phyloP scores from a whole-genome alignment of 805 yeast genomes.

The Alloascoidea africana region DNA sequence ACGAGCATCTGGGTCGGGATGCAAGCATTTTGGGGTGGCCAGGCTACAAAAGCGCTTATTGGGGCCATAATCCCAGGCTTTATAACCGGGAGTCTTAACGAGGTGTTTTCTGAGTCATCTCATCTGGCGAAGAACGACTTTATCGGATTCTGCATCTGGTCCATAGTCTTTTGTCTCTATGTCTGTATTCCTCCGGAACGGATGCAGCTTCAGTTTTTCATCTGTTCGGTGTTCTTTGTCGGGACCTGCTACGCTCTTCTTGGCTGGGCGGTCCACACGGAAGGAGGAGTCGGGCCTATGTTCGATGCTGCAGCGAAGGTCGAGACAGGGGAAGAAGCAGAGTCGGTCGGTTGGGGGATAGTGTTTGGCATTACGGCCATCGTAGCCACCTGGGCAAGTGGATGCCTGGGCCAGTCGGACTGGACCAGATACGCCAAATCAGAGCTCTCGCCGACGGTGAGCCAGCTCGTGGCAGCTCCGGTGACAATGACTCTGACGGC shows the following conservation, averaged over 20 bases:
- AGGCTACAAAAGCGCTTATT: constrained; percentile 18
- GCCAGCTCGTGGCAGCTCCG: constrained; percentile 15
- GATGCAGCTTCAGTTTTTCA: constrained; percentile 13
- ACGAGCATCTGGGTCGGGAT: constrained; percentile 26
- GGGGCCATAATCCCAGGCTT: constrained; percentile 10
- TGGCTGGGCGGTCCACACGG: constrained; percentile 15
- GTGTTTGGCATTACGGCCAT: constrained; percentile 14
- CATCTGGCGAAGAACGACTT: constrained; percentile 23
- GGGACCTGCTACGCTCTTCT: constrained; percentile 18
- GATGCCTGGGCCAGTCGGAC: constrained; percentile 19
- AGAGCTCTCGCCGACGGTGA: constrained; percentile 12
- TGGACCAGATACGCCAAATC: constrained; percentile 18
- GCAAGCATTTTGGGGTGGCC: constrained; percentile 21
- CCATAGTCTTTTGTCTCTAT: constrained; percentile 12
- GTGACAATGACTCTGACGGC: constrained; percentile 16
- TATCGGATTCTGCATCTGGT: constrained; percentile 24
- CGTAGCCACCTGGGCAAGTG: constrained; percentile 14
- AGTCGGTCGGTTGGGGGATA: constrained; percentile 17
- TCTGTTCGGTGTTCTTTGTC: constrained; percentile 13
- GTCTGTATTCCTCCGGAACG: constrained; percentile 18
- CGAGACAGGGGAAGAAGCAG: constrained; percentile 5
- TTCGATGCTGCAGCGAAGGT: constrained; percentile 6
- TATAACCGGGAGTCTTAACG: constrained; percentile 13
- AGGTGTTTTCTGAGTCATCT: constrained; percentile 16
- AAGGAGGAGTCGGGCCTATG: constrained; percentile 16